A percentile compares a stretch with the other conserved stretches of the same genome.
Conservation (phyloP, 164 flowering plant genomes). For the Magnolia changhungtana region DNA sequence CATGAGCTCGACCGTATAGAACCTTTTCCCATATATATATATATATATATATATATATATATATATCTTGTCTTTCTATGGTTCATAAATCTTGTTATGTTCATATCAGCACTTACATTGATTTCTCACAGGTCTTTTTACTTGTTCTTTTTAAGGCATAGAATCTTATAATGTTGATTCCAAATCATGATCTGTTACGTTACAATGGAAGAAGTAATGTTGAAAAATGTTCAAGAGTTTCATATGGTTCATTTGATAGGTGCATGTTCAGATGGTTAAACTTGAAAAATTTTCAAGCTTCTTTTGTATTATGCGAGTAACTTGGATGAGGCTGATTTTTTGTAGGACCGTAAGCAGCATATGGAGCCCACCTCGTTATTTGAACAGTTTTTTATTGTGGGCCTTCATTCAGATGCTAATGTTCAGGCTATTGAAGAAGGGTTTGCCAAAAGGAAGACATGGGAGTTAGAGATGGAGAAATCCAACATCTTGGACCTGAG, state of each 20-base stretch:
- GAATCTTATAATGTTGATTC: neutral
- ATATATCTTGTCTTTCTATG: no score
- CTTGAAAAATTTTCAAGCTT: neutral
- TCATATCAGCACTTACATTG: neutral
- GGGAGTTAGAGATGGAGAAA: slow-evolving; percentile 59
- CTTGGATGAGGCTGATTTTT: slow-evolving; percentile 17
- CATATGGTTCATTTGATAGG: neutral
- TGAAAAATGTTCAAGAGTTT: neutral
- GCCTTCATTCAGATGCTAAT: slow-evolving; percentile 80
- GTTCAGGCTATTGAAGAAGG: slow-evolving; percentile 72
- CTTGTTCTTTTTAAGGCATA: neutral
- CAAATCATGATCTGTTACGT: no score
- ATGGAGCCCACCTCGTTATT: slow-evolving; percentile 73
- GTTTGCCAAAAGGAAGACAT: slow-evolving; percentile 68
- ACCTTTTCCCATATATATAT: no score
- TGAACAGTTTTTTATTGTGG: slow-evolving; percentile 85
- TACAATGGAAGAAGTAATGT: neutral
- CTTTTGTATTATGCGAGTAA: neutral
- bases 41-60: no score
- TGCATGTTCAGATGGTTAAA: neutral
- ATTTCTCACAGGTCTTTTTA: neutral
- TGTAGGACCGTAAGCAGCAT: slow-evolving; percentile 55
- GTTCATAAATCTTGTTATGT: neutral
- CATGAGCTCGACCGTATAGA: no score
- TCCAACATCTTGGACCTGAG: slow-evolving; percentile 40